Conservation (phyloP, 2,329 filamentous ascomycete species). For the Endocalyx cinctus region DNA sequence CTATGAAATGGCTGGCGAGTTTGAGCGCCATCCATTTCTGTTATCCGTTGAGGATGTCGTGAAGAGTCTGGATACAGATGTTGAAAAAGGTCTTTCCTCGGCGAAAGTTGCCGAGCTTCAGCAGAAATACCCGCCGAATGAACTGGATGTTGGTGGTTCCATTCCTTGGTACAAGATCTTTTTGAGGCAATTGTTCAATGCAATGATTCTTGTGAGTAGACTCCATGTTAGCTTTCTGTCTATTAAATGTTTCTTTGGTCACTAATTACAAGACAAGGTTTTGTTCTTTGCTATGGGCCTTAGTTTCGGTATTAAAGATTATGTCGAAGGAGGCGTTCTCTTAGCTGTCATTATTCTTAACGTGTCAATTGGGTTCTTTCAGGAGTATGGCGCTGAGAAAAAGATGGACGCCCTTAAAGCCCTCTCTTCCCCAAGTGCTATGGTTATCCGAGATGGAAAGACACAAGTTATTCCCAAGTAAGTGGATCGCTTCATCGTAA, state of each 20-base stretch:
- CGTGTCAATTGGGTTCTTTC: constrained; percentile 62
- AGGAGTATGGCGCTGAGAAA: constrained; percentile 61
- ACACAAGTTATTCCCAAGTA: constrained; percentile 54
- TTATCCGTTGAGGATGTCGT: constrained; percentile 59
- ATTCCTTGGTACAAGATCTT: constrained; percentile 70
- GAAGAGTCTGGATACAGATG: constrained; percentile 55
- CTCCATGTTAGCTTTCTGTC: not conserved
- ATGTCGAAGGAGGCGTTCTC: constrained; percentile 64
- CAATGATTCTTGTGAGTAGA: constrained; percentile 63
- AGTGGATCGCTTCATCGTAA: constrained; percentile 25
- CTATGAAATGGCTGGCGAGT: constrained; percentile 40
- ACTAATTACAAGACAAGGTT: constrained; percentile 55
- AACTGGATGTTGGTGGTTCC: constrained; percentile 63
- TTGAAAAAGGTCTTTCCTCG: constrained; percentile 62
- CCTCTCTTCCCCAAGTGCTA: constrained; percentile 60
- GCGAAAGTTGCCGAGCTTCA: constrained; percentile 55
- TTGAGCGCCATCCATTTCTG: constrained; percentile 55
- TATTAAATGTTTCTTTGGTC: constrained; percentile 28
- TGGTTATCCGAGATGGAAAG: constrained; percentile 56
- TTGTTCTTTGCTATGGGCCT: constrained; percentile 73
- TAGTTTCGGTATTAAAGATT: constrained; percentile 62
- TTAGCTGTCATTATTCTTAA: constrained; percentile 65
- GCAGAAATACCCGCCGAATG: constrained; percentile 60
- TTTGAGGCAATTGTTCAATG: constrained; percentile 68
- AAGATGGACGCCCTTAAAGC: constrained; percentile 61